phyloP scores from a whole-genome alignment of 2,329 filamentous ascomycete species.

The Fusarium pseudonygamai region DNA sequence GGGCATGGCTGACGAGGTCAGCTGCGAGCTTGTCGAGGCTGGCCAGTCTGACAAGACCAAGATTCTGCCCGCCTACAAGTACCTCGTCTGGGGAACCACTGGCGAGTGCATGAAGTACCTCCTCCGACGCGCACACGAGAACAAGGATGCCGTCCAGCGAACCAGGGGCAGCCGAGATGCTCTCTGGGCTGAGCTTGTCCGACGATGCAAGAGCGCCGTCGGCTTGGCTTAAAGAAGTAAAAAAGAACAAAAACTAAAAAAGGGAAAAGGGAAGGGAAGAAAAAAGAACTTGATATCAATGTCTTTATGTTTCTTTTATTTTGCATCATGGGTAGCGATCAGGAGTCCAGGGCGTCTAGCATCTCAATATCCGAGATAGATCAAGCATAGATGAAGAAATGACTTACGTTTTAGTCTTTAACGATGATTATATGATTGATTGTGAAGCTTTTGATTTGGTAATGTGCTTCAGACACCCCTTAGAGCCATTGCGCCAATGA shows the following conservation, averaged over 20 bases:
- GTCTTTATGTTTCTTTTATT: conserved; percentile 34
- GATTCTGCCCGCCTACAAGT: conserved; percentile 72
- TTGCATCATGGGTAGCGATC: conserved; percentile 45
- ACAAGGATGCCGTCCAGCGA: conserved; percentile 73
- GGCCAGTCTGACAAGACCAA: conserved; percentile 44
- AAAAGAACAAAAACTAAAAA: not conserved
- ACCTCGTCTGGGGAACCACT: conserved; percentile 75
- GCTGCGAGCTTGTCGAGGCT: conserved; percentile 65
- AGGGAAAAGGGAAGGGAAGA: not conserved
- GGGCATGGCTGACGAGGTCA: conserved; percentile 96
- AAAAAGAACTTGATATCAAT: conserved; percentile 36
- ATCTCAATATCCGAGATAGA: conserved; percentile 40
- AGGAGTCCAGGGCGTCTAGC: conserved; percentile 42
- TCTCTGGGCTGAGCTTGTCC: conserved; percentile 68
- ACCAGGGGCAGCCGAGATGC: conserved; percentile 70
- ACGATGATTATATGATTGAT: not conserved
- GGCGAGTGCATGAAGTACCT: conserved; percentile 90
- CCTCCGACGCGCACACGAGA: conserved; percentile 70
- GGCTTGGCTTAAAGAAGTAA: conserved; percentile 45
- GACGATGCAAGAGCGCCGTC: conserved; percentile 59
- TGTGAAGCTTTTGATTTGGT: conserved; percentile 1
- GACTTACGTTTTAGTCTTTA: conserved; percentile 40
- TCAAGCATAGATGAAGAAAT: conserved; percentile 41
- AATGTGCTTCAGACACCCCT: conserved; percentile 48
- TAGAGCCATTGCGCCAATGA: conserved; percentile 79